phyloP scores from a whole-genome alignment of 768 basidiomycete genomes.

The Termitomyces sp. region DNA sequence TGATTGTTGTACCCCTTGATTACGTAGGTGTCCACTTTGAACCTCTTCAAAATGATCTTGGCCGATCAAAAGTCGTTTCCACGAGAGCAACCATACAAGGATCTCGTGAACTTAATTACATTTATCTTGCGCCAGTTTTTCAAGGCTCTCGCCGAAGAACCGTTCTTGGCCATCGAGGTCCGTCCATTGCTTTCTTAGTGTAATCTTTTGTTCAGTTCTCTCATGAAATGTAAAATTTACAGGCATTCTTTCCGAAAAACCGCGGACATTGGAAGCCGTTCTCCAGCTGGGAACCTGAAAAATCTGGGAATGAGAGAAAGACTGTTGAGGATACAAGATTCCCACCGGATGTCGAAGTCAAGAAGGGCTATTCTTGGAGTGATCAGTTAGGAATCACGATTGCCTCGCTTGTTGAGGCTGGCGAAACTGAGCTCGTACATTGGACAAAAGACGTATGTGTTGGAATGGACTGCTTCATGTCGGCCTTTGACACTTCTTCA shows the following conservation, averaged over 20 bases:
- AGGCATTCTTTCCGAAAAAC: conserved; percentile 92
- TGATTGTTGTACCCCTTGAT: conserved; percentile 11
- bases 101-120: conserved; percentile 78
- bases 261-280: conserved; percentile 81
- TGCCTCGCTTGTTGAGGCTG: conserved; percentile 64
- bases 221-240: background rate
- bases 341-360: conserved; percentile 71
- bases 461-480: background rate
- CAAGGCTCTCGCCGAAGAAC: conserved; percentile 80
- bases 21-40: conserved; percentile 78
- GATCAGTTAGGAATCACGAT: conserved; percentile 88
- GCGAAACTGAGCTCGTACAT: conserved; percentile 57
- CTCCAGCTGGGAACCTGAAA: conserved; percentile 70
- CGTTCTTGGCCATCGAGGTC: conserved; percentile 88
- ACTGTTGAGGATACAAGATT: conserved; percentile 38
- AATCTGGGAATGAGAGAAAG: conserved; percentile 30
- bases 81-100: conserved; percentile 72
- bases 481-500: background rate
- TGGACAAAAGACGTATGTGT: conserved; percentile 77
- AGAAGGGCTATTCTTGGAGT: conserved; percentile 85
- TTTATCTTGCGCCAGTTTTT: conserved; percentile 92
- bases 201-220: background rate
- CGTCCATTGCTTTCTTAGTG: conserved; percentile 15
- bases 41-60: conserved; percentile 84
- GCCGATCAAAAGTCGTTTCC: conserved; percentile 78